Conservation (phyloP, 805 yeast species). For the Saccharomycopsis sp. region DNA sequence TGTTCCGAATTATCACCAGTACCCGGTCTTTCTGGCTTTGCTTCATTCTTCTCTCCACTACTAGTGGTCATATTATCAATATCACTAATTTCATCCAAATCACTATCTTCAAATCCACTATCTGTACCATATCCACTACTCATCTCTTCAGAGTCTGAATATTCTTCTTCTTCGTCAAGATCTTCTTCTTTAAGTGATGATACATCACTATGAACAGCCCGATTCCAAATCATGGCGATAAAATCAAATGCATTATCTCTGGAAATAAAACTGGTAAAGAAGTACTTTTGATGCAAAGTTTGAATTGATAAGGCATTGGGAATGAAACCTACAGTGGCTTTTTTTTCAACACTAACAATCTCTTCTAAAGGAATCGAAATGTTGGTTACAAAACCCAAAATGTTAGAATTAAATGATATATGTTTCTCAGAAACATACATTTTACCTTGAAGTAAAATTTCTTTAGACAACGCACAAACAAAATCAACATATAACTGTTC, state of each 20-base stretch:
- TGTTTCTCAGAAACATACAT: conserved; percentile 45
- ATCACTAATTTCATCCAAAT: conserved; percentile 8
- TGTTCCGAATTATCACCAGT: not conserved
- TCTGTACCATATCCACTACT: not conserved
- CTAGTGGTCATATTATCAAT: conserved; percentile 14
- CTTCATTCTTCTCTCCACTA: conserved; percentile 3
- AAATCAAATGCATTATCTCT: conserved; percentile 43
- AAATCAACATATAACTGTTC: conserved; percentile 53
- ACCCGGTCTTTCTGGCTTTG: not conserved
- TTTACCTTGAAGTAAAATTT: conserved; percentile 58
- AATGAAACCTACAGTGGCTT: conserved; percentile 53
- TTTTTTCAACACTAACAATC: conserved; percentile 53
- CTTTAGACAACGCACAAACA: conserved; percentile 56
- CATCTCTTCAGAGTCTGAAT: not conserved
- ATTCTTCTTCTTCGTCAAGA: not conserved
- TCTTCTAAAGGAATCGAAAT: conserved; percentile 48
- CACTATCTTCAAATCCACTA: conserved; percentile 1
- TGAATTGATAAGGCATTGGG: conserved; percentile 60
- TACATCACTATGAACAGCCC: conserved; percentile 23
- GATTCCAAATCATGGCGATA: conserved; percentile 54
- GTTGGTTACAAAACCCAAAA: conserved; percentile 58
- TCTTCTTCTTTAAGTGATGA: not conserved
- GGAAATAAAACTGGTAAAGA: conserved; percentile 54
- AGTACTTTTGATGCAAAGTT: conserved; percentile 51
- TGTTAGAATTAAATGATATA: conserved; percentile 55